Percentiles rank a stretch among this genome's conserved stretches.
phyloP scores from a whole-genome alignment of 1,284 basidiomycete genomes.

The Boletus mariae region DNA sequence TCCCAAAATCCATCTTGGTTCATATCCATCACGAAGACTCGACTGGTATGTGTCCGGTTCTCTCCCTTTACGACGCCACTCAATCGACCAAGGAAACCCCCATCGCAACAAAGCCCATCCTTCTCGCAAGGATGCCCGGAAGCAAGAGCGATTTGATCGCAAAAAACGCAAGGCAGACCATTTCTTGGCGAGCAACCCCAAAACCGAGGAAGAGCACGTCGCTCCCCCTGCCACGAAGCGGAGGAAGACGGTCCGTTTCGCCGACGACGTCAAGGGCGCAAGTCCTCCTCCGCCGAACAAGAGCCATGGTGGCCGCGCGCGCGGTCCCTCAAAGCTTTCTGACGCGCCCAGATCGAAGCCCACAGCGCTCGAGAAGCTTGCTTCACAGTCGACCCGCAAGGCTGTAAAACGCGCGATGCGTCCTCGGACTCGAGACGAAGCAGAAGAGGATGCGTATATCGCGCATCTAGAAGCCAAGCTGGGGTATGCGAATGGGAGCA shows the following conservation, averaged over 20 bases:
- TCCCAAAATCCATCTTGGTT: constrained; percentile 29
- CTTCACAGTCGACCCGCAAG: constrained; percentile 16
- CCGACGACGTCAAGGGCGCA: constrained; percentile 6
- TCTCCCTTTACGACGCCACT: neutral
- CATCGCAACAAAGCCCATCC: constrained; percentile 19
- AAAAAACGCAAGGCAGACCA: constrained; percentile 60
- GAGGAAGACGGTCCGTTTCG: constrained; percentile 25
- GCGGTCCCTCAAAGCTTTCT: neutral
- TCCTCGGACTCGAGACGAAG: constrained; percentile 41
- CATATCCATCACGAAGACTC: constrained; percentile 17
- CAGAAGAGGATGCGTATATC: constrained; percentile 76
- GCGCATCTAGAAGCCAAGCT: constrained; percentile 73
- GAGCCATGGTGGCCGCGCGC: neutral
- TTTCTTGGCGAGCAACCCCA: constrained; percentile 37
- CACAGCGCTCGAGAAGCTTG: constrained; percentile 38
- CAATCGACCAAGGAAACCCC: constrained; percentile 1
- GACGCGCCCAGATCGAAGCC: constrained; percentile 5
- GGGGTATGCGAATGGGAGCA: constrained; percentile 38
- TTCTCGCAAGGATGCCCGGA: constrained; percentile 63
- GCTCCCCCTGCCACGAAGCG: constrained; percentile 48
- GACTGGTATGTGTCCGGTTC: constrained; percentile 9
- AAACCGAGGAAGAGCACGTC: constrained; percentile 37
- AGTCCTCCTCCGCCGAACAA: neutral
- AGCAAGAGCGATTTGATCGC: constrained; percentile 51
- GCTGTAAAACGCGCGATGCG: constrained; percentile 19